Percentiles rank a stretch among this genome's conserved stretches.
phyloP scores from a whole-genome alignment of 2,329 filamentous ascomycete genomes.

The Whalleya microplaca region DNA sequence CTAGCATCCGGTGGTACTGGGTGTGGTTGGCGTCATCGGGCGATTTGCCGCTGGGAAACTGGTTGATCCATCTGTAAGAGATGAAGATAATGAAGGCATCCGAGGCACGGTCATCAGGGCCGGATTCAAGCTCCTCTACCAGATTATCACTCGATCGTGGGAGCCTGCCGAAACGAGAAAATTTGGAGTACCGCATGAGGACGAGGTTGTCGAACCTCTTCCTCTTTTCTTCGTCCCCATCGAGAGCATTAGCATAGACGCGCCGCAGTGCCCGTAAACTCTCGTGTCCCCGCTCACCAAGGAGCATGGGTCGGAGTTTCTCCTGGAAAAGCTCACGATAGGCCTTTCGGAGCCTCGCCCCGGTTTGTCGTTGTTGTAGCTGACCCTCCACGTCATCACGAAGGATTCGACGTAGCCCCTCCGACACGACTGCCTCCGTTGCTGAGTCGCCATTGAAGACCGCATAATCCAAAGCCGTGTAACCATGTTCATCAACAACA shows the following conservation, averaged over 20 bases:
- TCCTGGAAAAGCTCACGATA: conserved; percentile 44
- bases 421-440: conserved; percentile 33
- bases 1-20: conserved; percentile 38
- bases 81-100: conserved; percentile 39
- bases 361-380: conserved; percentile 17
- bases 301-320: conserved; percentile 39
- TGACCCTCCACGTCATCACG: background rate
- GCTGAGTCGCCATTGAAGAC: conserved; percentile 37
- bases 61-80: conserved; percentile 41
- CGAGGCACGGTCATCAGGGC: background rate
- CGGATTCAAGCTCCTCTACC: background rate
- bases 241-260: conserved; percentile 29
- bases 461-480: conserved; percentile 43
- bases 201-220: conserved; percentile 35
- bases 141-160: conserved; percentile 32
- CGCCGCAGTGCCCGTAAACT: conserved; percentile 26
- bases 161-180: conserved; percentile 29
- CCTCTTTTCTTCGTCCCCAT: conserved; percentile 27
- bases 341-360: conserved; percentile 38
- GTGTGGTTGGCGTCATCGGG: conserved; percentile 38
- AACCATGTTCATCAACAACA: conserved; percentile 39
- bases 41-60: conserved; percentile 9
- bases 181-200: conserved; percentile 35
- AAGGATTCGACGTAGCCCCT: conserved; percentile 26
- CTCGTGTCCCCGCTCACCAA: conserved; percentile 16